A percentile compares a stretch with the other conserved stretches of the same genome.
Conservation (phyloP, 2,329 filamentous ascomycete species). For the Curvularia lunata region DNA sequence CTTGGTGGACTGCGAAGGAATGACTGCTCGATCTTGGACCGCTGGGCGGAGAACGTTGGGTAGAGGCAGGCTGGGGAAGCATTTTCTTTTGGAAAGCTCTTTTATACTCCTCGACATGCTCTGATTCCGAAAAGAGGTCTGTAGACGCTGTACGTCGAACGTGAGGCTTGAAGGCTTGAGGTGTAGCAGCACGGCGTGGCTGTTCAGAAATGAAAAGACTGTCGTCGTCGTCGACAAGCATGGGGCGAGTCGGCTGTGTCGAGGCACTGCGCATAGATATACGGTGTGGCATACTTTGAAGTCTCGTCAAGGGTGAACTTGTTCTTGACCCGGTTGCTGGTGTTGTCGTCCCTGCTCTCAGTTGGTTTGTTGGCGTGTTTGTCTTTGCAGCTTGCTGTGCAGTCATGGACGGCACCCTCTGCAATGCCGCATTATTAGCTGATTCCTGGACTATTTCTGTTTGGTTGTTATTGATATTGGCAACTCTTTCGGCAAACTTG, state of each 20-base stretch:
- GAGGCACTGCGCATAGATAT: no score
- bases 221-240: background rate
- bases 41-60: background rate
- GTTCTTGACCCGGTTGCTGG: background rate
- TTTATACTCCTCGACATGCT: background rate
- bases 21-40: background rate
- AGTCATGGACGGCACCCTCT: background rate
- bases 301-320: background rate
- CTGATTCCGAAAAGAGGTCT: background rate
- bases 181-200: background rate
- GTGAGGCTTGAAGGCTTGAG: background rate
- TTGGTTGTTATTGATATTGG: background rate
- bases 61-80: background rate
- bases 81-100: background rate
- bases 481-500: background rate
- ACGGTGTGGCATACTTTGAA: background rate
- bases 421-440: background rate
- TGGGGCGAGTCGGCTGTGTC: background rate
- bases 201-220: background rate
- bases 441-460: background rate
- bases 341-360: background rate
- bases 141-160: background rate
- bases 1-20: background rate
- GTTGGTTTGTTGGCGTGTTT: background rate
- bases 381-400: background rate